Evolutionary conservation across 371 early-diverging fungal species (phyloP), one percentile per base, ranked within the genome.

Genomic region (Coemansia sp.): DNA sequence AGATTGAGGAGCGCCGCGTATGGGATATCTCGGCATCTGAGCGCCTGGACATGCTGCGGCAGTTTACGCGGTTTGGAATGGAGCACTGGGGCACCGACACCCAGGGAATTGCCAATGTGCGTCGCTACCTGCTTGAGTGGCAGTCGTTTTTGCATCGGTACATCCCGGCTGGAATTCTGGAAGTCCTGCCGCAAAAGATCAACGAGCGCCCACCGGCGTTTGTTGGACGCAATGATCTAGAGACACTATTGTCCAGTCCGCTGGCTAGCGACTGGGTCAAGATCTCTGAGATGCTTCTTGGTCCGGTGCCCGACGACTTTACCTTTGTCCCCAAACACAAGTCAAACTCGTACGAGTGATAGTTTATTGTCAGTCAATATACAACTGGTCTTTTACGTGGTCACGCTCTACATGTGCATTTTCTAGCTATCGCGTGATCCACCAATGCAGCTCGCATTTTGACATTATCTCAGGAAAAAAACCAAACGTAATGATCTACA

Each of bases 11-110:
- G 23, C 86, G 90, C 58, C 83, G 88, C 19, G 86, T 93, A 57
- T 94, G 90, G 89, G 99, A 98, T 77, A 96, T 97, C 58, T 90
- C 93, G 23, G 85, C 95, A 0, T 71, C 83, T 4, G 97, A 98
- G 82, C 89, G 99, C 26, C 84, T 98, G 59, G 97, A 95, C 44
- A 90, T 98, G 66, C 75, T 97, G 68, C 86, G 87, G 59, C 80
- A 88, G 39, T 98, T 92, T 82, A 88, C 89, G 24, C 75, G 88
- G 40, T 93, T 85, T 77, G 99, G 97, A 29, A 76, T 97, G 58
- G 97, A 95, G 74, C 92, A 94, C 70, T 98, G 97, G 97, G 97
- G 97, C 39, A 86, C 89, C 8, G 97, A 98, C 44, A 29, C 52
- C 19, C 39, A 57, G 56, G 67, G 66, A 54, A 63, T 75, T 23